Percentiles rank a stretch among this genome's conserved stretches.
phyloP scores from a whole-genome alignment of 371 early-diverging fungal genomes.

The Lichtheimia ramosa region DNA sequence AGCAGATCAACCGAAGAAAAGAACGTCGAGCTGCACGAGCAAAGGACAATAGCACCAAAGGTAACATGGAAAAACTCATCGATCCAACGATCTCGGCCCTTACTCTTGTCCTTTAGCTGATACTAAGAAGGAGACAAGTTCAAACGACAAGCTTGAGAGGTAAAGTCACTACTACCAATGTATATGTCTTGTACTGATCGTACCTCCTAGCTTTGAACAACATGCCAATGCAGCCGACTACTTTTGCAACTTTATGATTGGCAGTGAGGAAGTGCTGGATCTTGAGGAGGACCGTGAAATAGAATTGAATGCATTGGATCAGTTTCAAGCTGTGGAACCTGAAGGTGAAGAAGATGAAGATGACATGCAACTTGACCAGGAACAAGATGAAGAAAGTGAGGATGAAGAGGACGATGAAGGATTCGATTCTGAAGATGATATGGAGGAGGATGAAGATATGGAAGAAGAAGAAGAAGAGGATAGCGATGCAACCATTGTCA shows the following conservation, averaged over 20 bases:
- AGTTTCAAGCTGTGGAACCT: slow-evolving; percentile 26
- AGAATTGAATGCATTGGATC: slow-evolving; percentile 37
- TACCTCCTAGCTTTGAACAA: slow-evolving; percentile 9
- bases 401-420: slow-evolving; percentile 34
- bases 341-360: slow-evolving; percentile 24
- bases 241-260: slow-evolving; percentile 40
- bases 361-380: slow-evolving; percentile 43
- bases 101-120: background rate
- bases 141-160: background rate
- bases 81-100: background rate
- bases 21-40: slow-evolving; percentile 24
- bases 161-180: background rate
- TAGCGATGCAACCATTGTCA: slow-evolving; percentile 27
- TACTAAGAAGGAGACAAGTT: background rate
- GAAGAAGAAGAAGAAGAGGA: slow-evolving; percentile 13
- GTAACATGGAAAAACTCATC: background rate
- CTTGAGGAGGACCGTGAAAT: slow-evolving; percentile 43
- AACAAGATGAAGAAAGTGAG: slow-evolving; percentile 18
- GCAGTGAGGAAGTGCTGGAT: slow-evolving; percentile 39
- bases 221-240: slow-evolving; percentile 34
- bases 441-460: slow-evolving; percentile 21
- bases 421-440: slow-evolving; percentile 25
- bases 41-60: slow-evolving; percentile 15
- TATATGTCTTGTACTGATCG: background rate
- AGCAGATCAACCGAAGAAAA: slow-evolving; percentile 55